Conservation (phyloP, 1,284 basidiomycete genomes). For the Puccinia hordei region DNA sequence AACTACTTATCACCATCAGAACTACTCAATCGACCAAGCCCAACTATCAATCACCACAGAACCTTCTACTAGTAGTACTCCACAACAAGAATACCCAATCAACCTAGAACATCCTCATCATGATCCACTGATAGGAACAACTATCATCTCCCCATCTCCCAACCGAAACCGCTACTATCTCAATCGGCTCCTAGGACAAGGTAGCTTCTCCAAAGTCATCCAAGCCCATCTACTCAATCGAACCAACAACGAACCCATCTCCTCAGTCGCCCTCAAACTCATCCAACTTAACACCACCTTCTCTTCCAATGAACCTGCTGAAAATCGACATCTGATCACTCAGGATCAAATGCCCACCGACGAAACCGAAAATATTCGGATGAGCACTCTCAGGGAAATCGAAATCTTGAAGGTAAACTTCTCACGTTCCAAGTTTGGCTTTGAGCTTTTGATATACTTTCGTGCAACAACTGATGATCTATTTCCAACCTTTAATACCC, state of each 20-base stretch:
- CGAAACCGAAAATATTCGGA: constrained; percentile 71
- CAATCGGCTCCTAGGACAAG: constrained; percentile 19
- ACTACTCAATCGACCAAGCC: background rate
- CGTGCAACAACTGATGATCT: too few relatives aligned
- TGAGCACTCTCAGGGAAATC: constrained; percentile 82
- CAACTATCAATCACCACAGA: background rate
- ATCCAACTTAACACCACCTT: constrained; percentile 3
- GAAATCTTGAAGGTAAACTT: constrained; percentile 73
- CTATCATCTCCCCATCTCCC: constrained; percentile 19
- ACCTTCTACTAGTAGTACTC: background rate
- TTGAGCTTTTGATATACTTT: too few relatives aligned
- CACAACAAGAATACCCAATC: background rate
- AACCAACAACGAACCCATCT: background rate
- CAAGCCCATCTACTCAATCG: constrained; percentile 17
- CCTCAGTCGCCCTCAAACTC: constrained; percentile 29
- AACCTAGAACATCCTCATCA: background rate
- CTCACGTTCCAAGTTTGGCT: too few relatives aligned
- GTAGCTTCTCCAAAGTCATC: constrained; percentile 46
- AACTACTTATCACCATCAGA: background rate
- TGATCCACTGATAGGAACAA: constrained; percentile 7
- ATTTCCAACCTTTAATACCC: background rate
- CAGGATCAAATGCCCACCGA: constrained; percentile 60
- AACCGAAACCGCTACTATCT: constrained; percentile 21
- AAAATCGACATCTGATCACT: constrained; percentile 10
- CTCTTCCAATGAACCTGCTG: background rate